phyloP scores from a whole-genome alignment of 352 stramenopile species.

The Phytophthora ramorum region DNA sequence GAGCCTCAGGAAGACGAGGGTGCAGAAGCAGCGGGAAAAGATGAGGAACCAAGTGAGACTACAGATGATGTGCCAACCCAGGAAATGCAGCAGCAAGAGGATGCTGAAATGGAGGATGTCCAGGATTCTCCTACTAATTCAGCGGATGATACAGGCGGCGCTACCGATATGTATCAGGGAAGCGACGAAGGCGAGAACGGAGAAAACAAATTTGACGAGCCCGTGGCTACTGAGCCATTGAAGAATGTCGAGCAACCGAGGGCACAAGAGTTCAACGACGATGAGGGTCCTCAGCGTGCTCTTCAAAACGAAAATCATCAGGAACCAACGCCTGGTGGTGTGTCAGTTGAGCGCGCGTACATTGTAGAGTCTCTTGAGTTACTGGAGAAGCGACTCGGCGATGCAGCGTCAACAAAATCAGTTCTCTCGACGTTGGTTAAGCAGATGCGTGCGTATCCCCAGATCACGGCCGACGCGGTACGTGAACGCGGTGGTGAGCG shows the following conservation, averaged over 20 bases:
- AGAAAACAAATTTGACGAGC: conserved; percentile 2
- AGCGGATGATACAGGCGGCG: conserved; percentile 1
- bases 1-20: conserved; percentile 35
- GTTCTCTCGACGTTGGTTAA: conserved; percentile 78
- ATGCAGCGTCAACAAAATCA: conserved; percentile 61
- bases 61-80: not conserved
- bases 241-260: not conserved
- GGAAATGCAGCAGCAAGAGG: conserved; percentile 7
- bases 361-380: conserved; percentile 57
- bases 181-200: conserved; percentile 7
- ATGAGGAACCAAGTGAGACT: conserved; percentile 7
- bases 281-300: not conserved
- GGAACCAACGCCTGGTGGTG: not conserved
- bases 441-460: conserved; percentile 77
- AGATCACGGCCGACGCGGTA: conserved; percentile 69
- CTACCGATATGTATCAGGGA: not conserved
- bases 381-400: conserved; percentile 47
- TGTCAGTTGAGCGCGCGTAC: conserved; percentile 46
- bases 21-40: conserved; percentile 23
- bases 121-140: conserved; percentile 5
- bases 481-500: conserved; percentile 53
- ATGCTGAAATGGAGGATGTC: conserved; percentile 16
- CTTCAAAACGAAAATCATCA: conserved; percentile 13
- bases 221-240: not conserved
- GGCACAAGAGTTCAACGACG: not conserved